Evolutionary conservation across 2,329 filamentous ascomycete genomes (phyloP), one percentile per base, ranked within the genome.

Genomic region (Magnaporthiopsis rhizophila): DNA sequence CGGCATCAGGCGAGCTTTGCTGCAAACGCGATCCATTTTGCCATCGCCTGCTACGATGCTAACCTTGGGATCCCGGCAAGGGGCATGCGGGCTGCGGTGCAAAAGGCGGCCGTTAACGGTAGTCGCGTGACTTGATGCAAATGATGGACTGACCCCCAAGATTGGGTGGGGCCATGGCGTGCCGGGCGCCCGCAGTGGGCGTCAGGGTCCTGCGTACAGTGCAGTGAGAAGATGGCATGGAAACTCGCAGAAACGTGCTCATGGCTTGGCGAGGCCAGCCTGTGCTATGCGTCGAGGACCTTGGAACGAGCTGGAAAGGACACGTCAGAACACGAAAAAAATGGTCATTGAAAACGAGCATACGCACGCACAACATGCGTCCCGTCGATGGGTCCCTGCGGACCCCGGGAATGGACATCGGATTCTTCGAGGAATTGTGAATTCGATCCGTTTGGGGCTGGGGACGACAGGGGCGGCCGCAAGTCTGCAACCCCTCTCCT

Each of bases 121-220:
- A 63, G 65, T 66, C 65, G 65, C 65, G 65, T 66, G 65, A 66
- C 65, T 61, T 66, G 63, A 66, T 63, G 65, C 61, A 65, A 66
- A 36, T 30, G 56, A 58, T 65, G 64, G 59, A 59, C 64, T 65
- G 64, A 65, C 61, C 32, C 24, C 60, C 56, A 59, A 58, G 34
- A 56, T 7, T 9, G 60, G 15, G 45, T 56, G 60, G 60, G 60
- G 58, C 58, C 26, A 53, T 53, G 45, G 45, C 45, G 45, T 53
- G 45, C 45, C 21, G 45, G 21, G 45, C 45, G 45, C 45, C 45
- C 45, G 36, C 36, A 38, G 36, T 38, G 36, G 36, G 36, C 36
- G 45, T n/a, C 21, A 21, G 45, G 45, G 45, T 9, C 45, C 45
- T n/a, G 45, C 45, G 45, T 50, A 15, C 45, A 62, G 60, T 30